Evolutionary conservation across 306 rosid species (phyloP), one percentile per base, ranked within the genome.

Genomic region (Lathyrus tuberosus): DNA sequence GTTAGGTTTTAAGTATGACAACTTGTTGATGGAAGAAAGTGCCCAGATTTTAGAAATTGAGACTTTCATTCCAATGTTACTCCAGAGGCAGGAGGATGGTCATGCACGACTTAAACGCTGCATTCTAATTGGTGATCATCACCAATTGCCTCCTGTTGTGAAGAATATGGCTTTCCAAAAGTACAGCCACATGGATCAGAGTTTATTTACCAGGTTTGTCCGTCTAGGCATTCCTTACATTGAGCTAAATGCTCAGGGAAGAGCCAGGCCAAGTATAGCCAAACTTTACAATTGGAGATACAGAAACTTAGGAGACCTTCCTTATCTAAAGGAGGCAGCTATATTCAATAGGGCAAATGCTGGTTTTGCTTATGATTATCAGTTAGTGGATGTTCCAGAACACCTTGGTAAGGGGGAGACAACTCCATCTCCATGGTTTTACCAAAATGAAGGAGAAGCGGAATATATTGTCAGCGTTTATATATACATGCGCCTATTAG

Each of bases 111-210:
- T 94, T 38, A 94, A 94, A 70, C 96, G 99, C 68, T 94, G 99
- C 85, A 91, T 94, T 76, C 73, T 94, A 63, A 91, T 94, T 76
- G 99, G 99, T 69, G 97, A 94, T 85, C 99, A 94, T 81, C 97
- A 94, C 68, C 99, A 94, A 78, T 80, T 94, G 86, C 99, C 99
- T 72, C 99, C 99, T 15, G 97, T 94, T 61, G 99, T 94, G 68
- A 94, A 94, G 87, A 94, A 94, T 73, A 94, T 94, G 97, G 99
- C 99, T 82, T 94, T 94, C 79, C 99, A 88, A 54, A 94, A 91
- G 82, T 94, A 94, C 69, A 94, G 99, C 73, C 99, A 94, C 81
- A 94, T 94, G 99, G 97, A 94, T 77, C 99, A 94, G 77, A 87
- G 95, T 85, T 82, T 91, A 65, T 94, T 94, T 81, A 91, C 99